These are phyloP conservation scores for Penicillium sumatraense DNA, from an alignment of 2,329 filamentous ascomycete species.

Conservation along the genomic window DNA sequence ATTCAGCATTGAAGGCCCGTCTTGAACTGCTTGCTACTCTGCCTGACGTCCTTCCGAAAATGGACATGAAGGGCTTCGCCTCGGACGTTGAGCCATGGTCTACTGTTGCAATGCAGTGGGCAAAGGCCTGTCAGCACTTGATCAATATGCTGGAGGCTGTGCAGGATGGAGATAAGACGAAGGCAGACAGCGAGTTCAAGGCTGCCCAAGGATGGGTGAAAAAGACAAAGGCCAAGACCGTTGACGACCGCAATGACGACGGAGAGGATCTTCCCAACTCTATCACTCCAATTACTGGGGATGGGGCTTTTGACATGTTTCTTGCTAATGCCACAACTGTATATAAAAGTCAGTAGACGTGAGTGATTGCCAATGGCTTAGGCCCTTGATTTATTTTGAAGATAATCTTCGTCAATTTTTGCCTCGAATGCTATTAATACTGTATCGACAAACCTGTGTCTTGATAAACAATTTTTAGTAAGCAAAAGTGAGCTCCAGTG, in stretches of 20 bases:
- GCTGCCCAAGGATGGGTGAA: constrained; percentile 19
- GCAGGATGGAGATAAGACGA: constrained; percentile 15
- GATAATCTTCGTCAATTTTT: too few species aligned
- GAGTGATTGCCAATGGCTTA: not conserved
- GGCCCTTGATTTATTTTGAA: too few species aligned
- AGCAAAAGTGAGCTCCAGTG: too few species aligned
- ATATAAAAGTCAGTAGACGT: constrained; percentile 3
- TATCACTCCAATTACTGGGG: constrained; percentile 6
- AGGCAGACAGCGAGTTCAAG: constrained; percentile 21
- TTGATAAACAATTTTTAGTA: too few species aligned
- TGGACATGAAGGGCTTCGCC: constrained; percentile 21
- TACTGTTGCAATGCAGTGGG: constrained; percentile 24
- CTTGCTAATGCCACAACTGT: constrained; percentile 7
- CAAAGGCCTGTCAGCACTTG: constrained; percentile 23
- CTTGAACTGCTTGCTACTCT: constrained; percentile 11
- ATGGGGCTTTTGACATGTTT: constrained; percentile 9
- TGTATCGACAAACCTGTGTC: too few species aligned
- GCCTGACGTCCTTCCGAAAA: constrained; percentile 14
- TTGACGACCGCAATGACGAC: constrained; percentile 16
- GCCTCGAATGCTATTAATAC: too few species aligned
- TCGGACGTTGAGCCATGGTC: constrained; percentile 24
- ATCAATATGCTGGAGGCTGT: constrained; percentile 23
- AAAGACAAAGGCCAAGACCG: constrained; percentile 24
- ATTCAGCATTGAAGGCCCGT: constrained; percentile 5
- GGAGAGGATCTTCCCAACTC: constrained; percentile 13